Percentiles rank a stretch among this genome's conserved stretches.
Evolutionary conservation across 208 protist genomes (phyloP).

Genomic region (Leishmania martiniquensis): DNA sequence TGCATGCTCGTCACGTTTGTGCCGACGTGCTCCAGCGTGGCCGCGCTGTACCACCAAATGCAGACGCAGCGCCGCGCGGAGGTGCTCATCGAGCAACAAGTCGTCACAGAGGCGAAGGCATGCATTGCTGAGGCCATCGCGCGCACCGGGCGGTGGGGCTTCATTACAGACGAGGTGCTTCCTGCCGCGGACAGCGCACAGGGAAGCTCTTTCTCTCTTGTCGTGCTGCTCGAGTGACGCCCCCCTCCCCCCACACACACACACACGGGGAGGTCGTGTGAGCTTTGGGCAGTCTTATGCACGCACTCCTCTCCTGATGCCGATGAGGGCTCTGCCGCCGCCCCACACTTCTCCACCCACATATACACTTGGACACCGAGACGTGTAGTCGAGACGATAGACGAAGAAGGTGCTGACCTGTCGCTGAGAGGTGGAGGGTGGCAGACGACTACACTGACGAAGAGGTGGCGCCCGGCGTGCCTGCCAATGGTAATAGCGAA

Average conservation of each 20-base stretch:
- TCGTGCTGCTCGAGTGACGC: constrained; percentile 57
- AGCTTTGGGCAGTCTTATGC: not conserved
- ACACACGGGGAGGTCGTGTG: no score
- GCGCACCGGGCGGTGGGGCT: constrained; percentile 57
- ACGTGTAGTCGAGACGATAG: not conserved
- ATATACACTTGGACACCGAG: not conserved
- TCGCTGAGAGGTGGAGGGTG: not conserved
- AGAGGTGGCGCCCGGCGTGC: not conserved
- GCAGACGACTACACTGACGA: not conserved
- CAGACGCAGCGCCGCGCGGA: constrained; percentile 44
- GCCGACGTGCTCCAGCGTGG: constrained; percentile 39
- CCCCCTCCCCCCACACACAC: not conserved
- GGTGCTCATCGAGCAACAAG: constrained; percentile 39
- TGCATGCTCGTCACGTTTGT: constrained; percentile 63
- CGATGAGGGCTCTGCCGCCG: not conserved
- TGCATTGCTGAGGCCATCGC: constrained; percentile 62
- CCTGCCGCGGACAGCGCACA: constrained; percentile 62
- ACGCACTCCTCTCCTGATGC: not conserved
- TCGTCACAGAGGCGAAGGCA: constrained; percentile 43
- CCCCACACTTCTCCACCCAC: not conserved
- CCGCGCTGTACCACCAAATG: constrained; percentile 43
- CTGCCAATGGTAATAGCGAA: not conserved
- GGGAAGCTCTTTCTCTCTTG: constrained; percentile 59
- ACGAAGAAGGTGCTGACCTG: not conserved
- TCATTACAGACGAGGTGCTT: constrained; percentile 73